Conservation (phyloP, 176 grass and related monocot species). For the Oryza officinalis region DNA sequence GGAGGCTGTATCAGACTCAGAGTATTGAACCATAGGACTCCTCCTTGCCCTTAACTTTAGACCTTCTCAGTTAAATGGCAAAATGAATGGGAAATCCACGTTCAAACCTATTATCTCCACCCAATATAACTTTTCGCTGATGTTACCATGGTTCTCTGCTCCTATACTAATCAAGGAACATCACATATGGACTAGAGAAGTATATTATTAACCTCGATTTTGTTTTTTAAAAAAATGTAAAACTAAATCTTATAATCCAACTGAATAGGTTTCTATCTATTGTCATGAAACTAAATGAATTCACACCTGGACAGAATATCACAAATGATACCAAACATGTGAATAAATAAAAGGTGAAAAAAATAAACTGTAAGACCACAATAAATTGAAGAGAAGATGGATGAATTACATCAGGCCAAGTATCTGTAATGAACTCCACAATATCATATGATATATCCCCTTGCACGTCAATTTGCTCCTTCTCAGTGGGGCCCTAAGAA, state of each 20-base stretch:
- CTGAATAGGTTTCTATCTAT: background rate
- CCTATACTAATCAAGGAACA: background rate
- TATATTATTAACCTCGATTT: slow-evolving; percentile 14
- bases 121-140: background rate
- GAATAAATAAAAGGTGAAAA: background rate
- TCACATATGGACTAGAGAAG: background rate
- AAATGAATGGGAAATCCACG: background rate
- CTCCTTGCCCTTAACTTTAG: background rate
- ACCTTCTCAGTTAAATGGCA: background rate
- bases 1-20: background rate
- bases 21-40: background rate
- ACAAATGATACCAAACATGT: background rate
- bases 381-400: slow-evolving; percentile 29
- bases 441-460: slow-evolving; percentile 98
- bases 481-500: slow-evolving; percentile 89
- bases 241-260: background rate
- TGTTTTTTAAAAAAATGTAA: background rate
- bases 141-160: background rate
- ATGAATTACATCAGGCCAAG: slow-evolving; percentile 88
- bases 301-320: background rate
- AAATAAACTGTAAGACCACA: background rate
- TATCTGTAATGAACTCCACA: slow-evolving; percentile 94
- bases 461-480: slow-evolving; percentile 99
- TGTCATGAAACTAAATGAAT: background rate
- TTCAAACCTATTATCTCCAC: background rate